These are phyloP conservation scores for Colletotrichum sp. DNA, from an alignment of 2,329 filamentous ascomycete species.

Conservation along the genomic window DNA sequence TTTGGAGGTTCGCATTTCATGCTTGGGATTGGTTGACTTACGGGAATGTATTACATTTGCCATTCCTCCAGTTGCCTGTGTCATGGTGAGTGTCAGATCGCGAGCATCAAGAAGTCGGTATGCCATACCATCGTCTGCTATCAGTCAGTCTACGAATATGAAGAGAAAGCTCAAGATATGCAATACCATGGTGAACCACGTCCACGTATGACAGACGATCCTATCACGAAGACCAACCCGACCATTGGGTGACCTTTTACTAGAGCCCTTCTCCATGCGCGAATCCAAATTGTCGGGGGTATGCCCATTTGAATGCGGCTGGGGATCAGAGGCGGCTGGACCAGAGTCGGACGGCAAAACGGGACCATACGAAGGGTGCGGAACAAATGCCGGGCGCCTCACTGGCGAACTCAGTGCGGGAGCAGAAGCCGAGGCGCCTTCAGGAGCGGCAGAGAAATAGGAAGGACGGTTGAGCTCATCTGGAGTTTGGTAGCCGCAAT, in stretches of 20 bases:
- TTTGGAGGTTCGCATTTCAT: constrained; percentile 53
- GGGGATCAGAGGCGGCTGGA: background rate
- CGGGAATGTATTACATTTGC: constrained; percentile 59
- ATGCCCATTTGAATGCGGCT: constrained; percentile 27
- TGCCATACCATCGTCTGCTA: constrained; percentile 36
- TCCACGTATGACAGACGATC: constrained; percentile 68
- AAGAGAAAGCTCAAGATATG: background rate
- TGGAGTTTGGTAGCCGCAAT: constrained; percentile 43
- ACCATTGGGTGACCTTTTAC: constrained; percentile 1
- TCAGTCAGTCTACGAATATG: constrained; percentile 15
- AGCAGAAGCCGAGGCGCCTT: background rate
- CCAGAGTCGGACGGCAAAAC: background rate
- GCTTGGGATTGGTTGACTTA: constrained; percentile 45
- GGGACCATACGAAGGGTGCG: constrained; percentile 14
- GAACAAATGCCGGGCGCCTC: constrained; percentile 11
- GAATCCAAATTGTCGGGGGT: constrained; percentile 40
- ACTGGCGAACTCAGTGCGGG: background rate
- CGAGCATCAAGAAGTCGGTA: background rate
- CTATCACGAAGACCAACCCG: constrained; percentile 53
- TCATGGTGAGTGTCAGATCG: background rate
- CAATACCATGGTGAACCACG: constrained; percentile 72
- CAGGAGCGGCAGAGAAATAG: constrained; percentile 29
- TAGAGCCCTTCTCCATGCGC: constrained; percentile 24
- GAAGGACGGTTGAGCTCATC: constrained; percentile 35
- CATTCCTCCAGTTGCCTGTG: constrained; percentile 60